phyloP scores from a whole-genome alignment of 495 filamentous ascomycete species.

The Xylona heveae region DNA sequence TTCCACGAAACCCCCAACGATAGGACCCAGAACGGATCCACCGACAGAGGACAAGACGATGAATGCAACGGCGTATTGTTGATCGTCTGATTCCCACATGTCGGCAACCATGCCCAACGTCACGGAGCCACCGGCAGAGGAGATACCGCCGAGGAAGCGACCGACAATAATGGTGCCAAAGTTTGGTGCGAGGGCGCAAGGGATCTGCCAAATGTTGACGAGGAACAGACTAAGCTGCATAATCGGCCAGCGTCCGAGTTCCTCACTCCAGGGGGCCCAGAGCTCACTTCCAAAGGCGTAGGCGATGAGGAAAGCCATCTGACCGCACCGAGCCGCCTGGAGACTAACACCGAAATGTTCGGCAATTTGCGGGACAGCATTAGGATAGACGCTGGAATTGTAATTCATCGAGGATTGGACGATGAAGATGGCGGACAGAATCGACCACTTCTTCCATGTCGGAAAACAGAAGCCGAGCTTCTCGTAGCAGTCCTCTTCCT shows the following conservation, averaged over 20 bases:
- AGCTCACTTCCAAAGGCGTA: slow-evolving; percentile 47
- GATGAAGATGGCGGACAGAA: slow-evolving; percentile 35
- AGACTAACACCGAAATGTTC: slow-evolving; percentile 14
- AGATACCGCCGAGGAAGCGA: slow-evolving; percentile 34
- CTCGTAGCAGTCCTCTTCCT: slow-evolving; percentile 34
- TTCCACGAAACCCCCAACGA: slow-evolving; percentile 38
- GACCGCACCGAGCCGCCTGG: slow-evolving; percentile 18
- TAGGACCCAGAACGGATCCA: slow-evolving; percentile 37
- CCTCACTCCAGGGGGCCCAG: slow-evolving; percentile 47
- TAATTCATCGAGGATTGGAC: slow-evolving; percentile 39
- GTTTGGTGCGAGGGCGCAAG: slow-evolving; percentile 29
- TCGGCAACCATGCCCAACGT: slow-evolving; percentile 42
- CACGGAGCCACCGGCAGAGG: slow-evolving; percentile 38
- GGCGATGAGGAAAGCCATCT: slow-evolving; percentile 35
- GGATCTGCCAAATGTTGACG: slow-evolving; percentile 36
- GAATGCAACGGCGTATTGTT: slow-evolving; percentile 38
- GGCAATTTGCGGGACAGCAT: slow-evolving; percentile 26
- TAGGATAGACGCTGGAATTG: slow-evolving; percentile 34
- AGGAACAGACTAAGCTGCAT: slow-evolving; percentile 32
- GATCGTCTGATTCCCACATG: slow-evolving; percentile 35
- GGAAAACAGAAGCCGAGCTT: slow-evolving; percentile 32
- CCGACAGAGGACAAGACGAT: slow-evolving; percentile 44
- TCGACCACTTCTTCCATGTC: slow-evolving; percentile 32
- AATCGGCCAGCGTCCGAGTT: slow-evolving; percentile 33
- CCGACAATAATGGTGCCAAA: slow-evolving; percentile 33